Conservation (phyloP, 2,329 filamentous ascomycete genomes). For the Emmonsiellopsis sp. region DNA sequence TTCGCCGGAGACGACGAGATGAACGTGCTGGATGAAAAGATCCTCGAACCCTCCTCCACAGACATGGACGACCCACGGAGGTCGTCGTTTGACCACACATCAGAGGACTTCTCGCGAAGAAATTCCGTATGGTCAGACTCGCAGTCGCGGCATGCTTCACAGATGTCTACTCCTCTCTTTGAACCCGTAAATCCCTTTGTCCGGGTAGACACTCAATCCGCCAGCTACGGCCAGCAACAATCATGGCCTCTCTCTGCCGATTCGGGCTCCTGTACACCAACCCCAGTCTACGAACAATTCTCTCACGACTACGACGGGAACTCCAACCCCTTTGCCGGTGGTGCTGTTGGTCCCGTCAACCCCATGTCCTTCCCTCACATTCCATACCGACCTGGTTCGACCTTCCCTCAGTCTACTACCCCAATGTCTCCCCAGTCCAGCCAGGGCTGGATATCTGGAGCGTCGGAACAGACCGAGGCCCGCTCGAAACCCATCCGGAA, state of each 20-base stretch:
- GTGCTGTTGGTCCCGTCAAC: slow-evolving; percentile 32
- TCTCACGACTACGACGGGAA: slow-evolving; percentile 42
- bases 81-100: slow-evolving; percentile 38
- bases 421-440: slow-evolving; percentile 55
- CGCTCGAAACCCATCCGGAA: slow-evolving; percentile 50
- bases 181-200: slow-evolving; percentile 34
- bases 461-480: slow-evolving; percentile 40
- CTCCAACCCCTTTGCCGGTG: slow-evolving; percentile 30
- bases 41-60: slow-evolving; percentile 40
- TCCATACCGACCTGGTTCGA: slow-evolving; percentile 38
- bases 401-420: slow-evolving; percentile 39
- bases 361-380: slow-evolving; percentile 29
- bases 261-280: slow-evolving; percentile 65
- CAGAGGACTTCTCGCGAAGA: slow-evolving; percentile 44
- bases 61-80: slow-evolving; percentile 35
- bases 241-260: slow-evolving; percentile 56
- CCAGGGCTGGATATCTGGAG: slow-evolving; percentile 45
- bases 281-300: slow-evolving; percentile 60
- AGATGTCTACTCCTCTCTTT: slow-evolving; percentile 39
- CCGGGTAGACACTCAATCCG: slow-evolving; percentile 21
- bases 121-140: slow-evolving; percentile 42
- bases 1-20: slow-evolving; percentile 43
- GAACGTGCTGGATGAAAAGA: slow-evolving; percentile 40
- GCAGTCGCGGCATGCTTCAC: slow-evolving; percentile 31
- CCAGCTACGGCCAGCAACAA: slow-evolving; percentile 25